These are phyloP conservation scores for Theobroma cacao DNA, from an alignment of 345 rosid genomes.

Conservation along the genomic window DNA sequence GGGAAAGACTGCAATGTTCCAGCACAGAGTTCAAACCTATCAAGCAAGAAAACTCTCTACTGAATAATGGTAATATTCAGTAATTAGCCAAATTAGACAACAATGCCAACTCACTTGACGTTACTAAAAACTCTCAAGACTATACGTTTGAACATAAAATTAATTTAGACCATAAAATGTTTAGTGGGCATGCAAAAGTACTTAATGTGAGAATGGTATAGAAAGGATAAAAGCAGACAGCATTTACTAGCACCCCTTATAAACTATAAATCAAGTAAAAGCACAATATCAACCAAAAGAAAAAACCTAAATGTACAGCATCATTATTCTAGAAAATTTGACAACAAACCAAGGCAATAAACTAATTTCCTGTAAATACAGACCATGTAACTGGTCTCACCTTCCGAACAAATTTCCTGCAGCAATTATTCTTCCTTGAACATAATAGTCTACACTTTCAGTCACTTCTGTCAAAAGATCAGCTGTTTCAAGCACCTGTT, in stretches of 20 bases:
- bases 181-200: background rate
- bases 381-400: conserved; percentile 28
- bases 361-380: conserved; percentile 14
- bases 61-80: background rate
- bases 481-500: conserved; percentile 94
- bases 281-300: background rate
- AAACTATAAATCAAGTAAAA: background rate
- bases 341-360: conserved; percentile 13
- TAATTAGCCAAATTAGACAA: background rate
- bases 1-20: background rate
- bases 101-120: background rate
- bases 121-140: background rate
- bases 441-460: conserved; percentile 96
- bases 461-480: conserved; percentile 97
- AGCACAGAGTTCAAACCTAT: background rate
- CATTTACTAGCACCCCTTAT: conserved; percentile 1
- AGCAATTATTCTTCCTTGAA: conserved; percentile 93
- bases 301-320: background rate
- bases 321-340: background rate
- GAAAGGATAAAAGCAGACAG: background rate
- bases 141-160: background rate
- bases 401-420: conserved; percentile 98
- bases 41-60: background rate
- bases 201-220: background rate
- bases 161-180: background rate